phyloP scores from a whole-genome alignment of 345 rosid genomes.

The Alliaria petiolata region DNA sequence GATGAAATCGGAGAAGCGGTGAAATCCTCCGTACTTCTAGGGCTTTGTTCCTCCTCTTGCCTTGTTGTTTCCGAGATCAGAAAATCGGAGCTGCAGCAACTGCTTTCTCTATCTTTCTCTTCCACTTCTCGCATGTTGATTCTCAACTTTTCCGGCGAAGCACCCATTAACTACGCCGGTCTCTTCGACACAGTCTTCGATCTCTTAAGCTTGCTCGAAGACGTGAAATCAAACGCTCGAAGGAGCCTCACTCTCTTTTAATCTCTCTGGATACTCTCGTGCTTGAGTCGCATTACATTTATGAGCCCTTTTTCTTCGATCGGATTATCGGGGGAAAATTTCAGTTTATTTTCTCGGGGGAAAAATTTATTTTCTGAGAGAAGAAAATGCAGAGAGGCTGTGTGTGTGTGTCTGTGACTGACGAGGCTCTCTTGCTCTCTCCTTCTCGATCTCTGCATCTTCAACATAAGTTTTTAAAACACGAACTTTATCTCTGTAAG shows the following conservation, averaged over 20 bases:
- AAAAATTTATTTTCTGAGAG: background rate
- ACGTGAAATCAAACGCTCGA: constrained; percentile 34
- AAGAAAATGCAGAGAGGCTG: constrained; percentile 28
- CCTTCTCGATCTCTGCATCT: constrained; percentile 22
- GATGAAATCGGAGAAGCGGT: constrained; percentile 53
- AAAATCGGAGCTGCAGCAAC: constrained; percentile 63
- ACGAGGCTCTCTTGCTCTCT: constrained; percentile 14
- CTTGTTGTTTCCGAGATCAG: constrained; percentile 58
- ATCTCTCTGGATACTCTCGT: constrained; percentile 1
- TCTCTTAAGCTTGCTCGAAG: constrained; percentile 40
- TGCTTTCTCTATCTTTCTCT: constrained; percentile 59
- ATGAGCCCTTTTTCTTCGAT: background rate
- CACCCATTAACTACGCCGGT: constrained; percentile 33
- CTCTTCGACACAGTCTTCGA: constrained; percentile 46
- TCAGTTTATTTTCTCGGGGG: background rate
- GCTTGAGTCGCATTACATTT: constrained; percentile 26
- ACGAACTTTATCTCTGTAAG: constrained; percentile 11
- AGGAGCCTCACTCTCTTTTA: constrained; percentile 16
- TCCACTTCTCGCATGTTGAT: constrained; percentile 30
- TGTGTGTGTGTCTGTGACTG: background rate
- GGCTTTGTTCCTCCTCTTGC: constrained; percentile 53
- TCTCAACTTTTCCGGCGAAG: constrained; percentile 39
- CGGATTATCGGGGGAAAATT: background rate
- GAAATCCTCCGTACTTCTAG: constrained; percentile 58
- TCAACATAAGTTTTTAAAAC: constrained; percentile 31